These are phyloP conservation scores for Pachysandra terminalis DNA, from an alignment of 164 flowering plant genomes.

Conservation along the genomic window DNA sequence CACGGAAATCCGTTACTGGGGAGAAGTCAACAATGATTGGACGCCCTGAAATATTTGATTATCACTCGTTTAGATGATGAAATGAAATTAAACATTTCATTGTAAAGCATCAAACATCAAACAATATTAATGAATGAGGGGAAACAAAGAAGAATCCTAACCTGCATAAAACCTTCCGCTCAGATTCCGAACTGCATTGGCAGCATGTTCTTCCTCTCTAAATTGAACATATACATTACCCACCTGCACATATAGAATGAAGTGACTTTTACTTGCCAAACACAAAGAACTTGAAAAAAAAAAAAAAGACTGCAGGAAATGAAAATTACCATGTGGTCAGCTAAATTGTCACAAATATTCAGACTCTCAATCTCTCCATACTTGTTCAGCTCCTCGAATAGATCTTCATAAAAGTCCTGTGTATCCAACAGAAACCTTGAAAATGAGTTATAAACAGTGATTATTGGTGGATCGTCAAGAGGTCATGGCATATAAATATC, in stretches of 20 bases:
- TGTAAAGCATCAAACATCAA: too few relatives aligned
- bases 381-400: slow-evolving; percentile 70
- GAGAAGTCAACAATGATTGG: slow-evolving; percentile 82
- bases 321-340: slow-evolving; percentile 70
- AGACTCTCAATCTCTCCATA: slow-evolving; percentile 68
- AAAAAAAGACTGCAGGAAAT: background rate
- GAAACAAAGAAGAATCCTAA: slow-evolving; percentile 7
- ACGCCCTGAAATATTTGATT: slow-evolving; percentile 37
- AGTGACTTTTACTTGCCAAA: background rate
- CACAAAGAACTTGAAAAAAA: background rate
- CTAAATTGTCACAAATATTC: slow-evolving; percentile 68
- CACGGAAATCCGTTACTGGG: slow-evolving; percentile 81
- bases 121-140: background rate
- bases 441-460: background rate
- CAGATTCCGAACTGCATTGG: slow-evolving; percentile 57
- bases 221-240: slow-evolving; percentile 83
- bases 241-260: slow-evolving; percentile 37
- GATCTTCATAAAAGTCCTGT: slow-evolving; percentile 70
- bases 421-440: slow-evolving; percentile 2
- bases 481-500: too few relatives aligned
- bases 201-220: slow-evolving; percentile 75
- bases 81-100: background rate
- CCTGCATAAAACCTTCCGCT: slow-evolving; percentile 75
- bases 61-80: background rate
- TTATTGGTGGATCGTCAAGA: too few relatives aligned